Conservation (phyloP, 176 grass and related monocot genomes). For the Aegilops bicornis region DNA sequence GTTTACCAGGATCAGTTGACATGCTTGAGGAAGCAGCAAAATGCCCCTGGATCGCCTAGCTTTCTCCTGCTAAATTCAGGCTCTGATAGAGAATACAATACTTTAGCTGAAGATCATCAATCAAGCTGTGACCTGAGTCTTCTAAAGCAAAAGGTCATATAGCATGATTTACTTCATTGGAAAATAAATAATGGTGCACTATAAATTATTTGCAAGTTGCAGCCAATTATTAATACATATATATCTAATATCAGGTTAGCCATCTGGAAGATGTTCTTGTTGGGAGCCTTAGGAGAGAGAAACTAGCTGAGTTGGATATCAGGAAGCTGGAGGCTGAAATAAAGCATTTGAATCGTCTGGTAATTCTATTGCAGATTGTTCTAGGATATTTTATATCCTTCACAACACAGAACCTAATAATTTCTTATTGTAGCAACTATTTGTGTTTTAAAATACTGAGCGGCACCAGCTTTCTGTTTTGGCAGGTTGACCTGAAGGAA, state of each 20-base stretch:
- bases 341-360: conserved; percentile 72
- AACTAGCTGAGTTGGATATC: conserved; percentile 54
- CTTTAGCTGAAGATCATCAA: conserved; percentile 39
- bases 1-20: conserved; percentile 60
- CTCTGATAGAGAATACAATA: conserved; percentile 41
- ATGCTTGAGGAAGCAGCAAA: conserved; percentile 62
- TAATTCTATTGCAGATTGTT: conserved; percentile 40
- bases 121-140: conserved; percentile 42
- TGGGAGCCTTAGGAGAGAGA: conserved; percentile 88
- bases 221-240: conserved; percentile 12
- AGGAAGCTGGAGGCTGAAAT: conserved; percentile 75
- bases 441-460: not conserved
- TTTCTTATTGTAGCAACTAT: not conserved
- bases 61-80: conserved; percentile 48
- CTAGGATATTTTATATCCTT: conserved; percentile 1
- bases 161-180: not conserved
- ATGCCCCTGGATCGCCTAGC: conserved; percentile 38
- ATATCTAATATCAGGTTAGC: conserved; percentile 48
- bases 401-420: conserved; percentile 20
- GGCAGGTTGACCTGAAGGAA: conserved; percentile 71
- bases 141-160: conserved; percentile 62
- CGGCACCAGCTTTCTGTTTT: conserved; percentile 11
- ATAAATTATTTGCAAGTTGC: not conserved
- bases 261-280: conserved; percentile 71
- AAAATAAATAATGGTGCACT: conserved; percentile 26